Percentiles rank a stretch among this genome's conserved stretches.
Evolutionary conservation across 352 stramenopile species (phyloP).

Genomic region (Blastocystis sp.): DNA sequence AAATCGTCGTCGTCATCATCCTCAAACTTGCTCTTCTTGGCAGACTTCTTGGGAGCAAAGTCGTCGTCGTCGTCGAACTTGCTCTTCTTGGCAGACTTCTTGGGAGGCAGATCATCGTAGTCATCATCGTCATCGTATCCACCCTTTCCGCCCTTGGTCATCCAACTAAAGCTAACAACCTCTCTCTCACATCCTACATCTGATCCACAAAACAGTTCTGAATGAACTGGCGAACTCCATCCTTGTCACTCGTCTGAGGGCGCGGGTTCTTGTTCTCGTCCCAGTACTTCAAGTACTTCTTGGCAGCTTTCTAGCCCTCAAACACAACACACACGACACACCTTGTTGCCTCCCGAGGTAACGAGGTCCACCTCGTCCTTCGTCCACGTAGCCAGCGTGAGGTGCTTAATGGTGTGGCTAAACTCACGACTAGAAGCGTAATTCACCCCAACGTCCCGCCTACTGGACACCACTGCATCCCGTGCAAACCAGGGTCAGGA

Average conservation of each 20-base stretch:
- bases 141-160: not conserved
- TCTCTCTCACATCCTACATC: not conserved
- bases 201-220: conserved; percentile 49
- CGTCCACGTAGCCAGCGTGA: conserved; percentile 35
- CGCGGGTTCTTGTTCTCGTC: conserved; percentile 49
- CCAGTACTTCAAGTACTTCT: conserved; percentile 44
- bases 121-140: not conserved
- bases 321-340: not conserved
- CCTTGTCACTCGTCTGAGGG: conserved; percentile 39
- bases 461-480: conserved; percentile 37
- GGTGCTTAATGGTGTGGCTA: conserved; percentile 38
- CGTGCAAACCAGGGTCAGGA: conserved; percentile 45
- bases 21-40: not conserved
- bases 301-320: conserved; percentile 39
- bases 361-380: conserved; percentile 40
- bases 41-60: not conserved
- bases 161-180: not conserved
- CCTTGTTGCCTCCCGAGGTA: conserved; percentile 28
- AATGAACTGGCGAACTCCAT: conserved; percentile 13
- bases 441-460: not conserved
- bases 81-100: not conserved
- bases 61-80: conserved; percentile 11
- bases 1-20: not conserved
- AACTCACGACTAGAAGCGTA: conserved; percentile 16
- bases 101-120: not conserved